Evolutionary conservation across 768 basidiomycete genomes (phyloP), one percentile per base, ranked within the genome.

Genomic region (Boletus insuetus): DNA sequence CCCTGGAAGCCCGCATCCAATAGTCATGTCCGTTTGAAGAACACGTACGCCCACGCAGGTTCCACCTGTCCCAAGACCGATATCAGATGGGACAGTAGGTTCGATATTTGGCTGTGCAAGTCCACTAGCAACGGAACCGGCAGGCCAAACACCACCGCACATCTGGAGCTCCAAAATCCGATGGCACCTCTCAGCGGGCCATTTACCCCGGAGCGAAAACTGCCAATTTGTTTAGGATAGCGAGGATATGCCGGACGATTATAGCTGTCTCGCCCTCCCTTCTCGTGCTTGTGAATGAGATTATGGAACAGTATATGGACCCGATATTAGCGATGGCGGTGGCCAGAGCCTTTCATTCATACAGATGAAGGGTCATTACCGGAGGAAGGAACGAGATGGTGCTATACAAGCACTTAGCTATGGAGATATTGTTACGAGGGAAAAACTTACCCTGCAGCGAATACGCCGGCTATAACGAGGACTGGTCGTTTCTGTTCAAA

Each of bases 1-100:
- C 92, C 93, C 59, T 94, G 85, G 59, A 95, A 94, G 60, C 85
- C 83, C 0, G 86, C 77, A 63, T 94, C 91, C 39, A 85, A 74
- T 54, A 95, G 79, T 16, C 89, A 77, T 0, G 90, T 89, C 31
- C 91, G 75, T 19, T 80, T 79, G 16, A 94, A 76, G 58, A 94
- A 84, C n/a, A n/a, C n/a, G n/a, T n/a, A n/a, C n/a, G n/a, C 0
- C 92, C 93, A 95, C 9, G 83, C 77, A 1, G 84, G 82, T 44
- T 92, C 88, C 46, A 94, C 75, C 56, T 85, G 81, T 43, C 82
- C 80, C 12, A 91, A 71, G 13, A 90, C 81, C 5, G 87, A 89
- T 70, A 86, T 78, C 8, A 95, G 69, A 63, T 94, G 85, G 0
- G 86, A 84, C 3, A 95, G 74, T 0, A 85, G 78, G 59, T 83